Base-by-base conservation (phyloP, 768 basidiomycete species). In the Leccinum imitatum region DNA sequence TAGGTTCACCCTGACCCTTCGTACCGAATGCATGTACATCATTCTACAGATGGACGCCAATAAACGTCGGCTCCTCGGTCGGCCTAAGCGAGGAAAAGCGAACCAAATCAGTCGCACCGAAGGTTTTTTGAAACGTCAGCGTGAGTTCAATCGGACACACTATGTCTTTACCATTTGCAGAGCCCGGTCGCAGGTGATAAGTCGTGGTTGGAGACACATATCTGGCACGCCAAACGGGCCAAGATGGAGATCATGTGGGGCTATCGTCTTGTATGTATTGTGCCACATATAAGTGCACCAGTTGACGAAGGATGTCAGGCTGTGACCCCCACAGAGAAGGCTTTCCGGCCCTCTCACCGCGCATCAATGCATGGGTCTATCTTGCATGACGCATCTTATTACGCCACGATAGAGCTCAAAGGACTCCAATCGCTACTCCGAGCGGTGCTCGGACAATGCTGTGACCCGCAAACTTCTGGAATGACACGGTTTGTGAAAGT, bases 141-240 rank as follows among this genome's bases (percentile, higher is more conserved):
- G 96, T 96, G 17, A 53, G 68, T 65, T 21, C 35, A 9, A 3
- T 50, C 30, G 1, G 75, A 56, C 11, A 44, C 2, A 3, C 9
- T 3, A 8, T 33, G 35, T 13, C 39, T 4, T 48, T 52, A 9
- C 6, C 27, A 31, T 19, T 53, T 17, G 50, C 17, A 47, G 55
- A 53, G 33, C 53, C 5, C 39, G 27, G 46, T 53, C 46, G 2
- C 63, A 97, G 95, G 79, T 31, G 82, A 91, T 63, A 98, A 98
- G 72, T 77, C 82, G 13, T 98, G 96, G 96, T 84, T 99, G 0
- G 93, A 96, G 70, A 96, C 95, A 6, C 97, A 99, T 71, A 75
- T 98, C 19, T 98, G 95, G 93, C 96, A 98, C 67, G 91, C 95
- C 1, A 98, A 98, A 74, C 85, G 97, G 6, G 96, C 96, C 87